Evolutionary conservation across 2,329 filamentous ascomycete genomes (phyloP).

Genomic region (Epichloe coenophiala): DNA sequence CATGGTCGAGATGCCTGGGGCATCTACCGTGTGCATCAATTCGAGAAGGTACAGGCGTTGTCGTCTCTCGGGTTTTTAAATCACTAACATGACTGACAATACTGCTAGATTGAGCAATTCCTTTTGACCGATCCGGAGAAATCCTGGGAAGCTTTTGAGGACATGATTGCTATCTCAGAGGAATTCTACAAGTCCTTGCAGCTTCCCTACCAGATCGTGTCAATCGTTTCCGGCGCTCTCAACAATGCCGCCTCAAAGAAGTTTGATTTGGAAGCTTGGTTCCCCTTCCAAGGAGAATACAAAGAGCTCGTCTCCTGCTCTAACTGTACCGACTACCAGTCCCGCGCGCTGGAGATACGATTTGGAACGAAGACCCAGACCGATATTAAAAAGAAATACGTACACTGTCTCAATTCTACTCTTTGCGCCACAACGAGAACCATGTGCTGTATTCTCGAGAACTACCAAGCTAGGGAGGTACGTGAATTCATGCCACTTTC

Average conservation of each 20-base stretch:
- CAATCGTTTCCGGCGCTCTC: slow-evolving; percentile 90
- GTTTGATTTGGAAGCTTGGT: slow-evolving; percentile 92
- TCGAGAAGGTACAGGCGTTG: slow-evolving; percentile 58
- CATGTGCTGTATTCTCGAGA: slow-evolving; percentile 89
- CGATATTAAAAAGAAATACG: slow-evolving; percentile 77
- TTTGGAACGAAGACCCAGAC: slow-evolving; percentile 80
- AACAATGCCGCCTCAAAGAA: slow-evolving; percentile 74
- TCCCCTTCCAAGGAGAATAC: slow-evolving; percentile 92
- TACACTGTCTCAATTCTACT: slow-evolving; percentile 83
- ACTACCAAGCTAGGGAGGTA: slow-evolving; percentile 83
- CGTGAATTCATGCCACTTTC: background rate
- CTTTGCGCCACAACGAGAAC: slow-evolving; percentile 85
- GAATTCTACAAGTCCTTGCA: slow-evolving; percentile 88
- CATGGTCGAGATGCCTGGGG: slow-evolving; percentile 88
- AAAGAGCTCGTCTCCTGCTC: slow-evolving; percentile 96
- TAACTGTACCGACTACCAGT: slow-evolving; percentile 98
- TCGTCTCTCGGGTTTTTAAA: background rate
- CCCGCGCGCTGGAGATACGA: slow-evolving; percentile 81
- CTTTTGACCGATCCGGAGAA: slow-evolving; percentile 73
- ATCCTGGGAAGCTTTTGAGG: slow-evolving; percentile 85
- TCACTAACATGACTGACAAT: slow-evolving; percentile 1
- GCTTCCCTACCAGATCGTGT: slow-evolving; percentile 81
- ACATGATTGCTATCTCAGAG: slow-evolving; percentile 83
- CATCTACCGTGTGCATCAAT: slow-evolving; percentile 95
- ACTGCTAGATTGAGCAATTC: slow-evolving; percentile 54